phyloP scores from a whole-genome alignment of 805 yeast species.

The Naumovozyma baii region DNA sequence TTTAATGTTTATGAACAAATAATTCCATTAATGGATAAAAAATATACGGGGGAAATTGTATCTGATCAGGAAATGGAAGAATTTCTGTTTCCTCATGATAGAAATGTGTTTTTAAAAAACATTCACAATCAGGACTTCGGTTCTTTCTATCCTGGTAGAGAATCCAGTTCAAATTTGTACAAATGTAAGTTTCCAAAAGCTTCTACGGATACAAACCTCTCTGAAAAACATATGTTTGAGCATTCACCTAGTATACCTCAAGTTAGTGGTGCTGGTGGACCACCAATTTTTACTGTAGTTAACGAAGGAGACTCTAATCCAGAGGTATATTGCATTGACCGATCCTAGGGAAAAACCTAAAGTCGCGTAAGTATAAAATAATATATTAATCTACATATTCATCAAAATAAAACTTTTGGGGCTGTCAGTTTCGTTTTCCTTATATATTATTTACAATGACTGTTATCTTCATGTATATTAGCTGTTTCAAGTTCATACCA shows the following conservation, averaged over 20 bases:
- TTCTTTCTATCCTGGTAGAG: constrained; percentile 22
- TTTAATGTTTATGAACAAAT: constrained; percentile 6
- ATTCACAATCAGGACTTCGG: constrained; percentile 22
- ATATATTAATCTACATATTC: not conserved
- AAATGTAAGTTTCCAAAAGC: not conserved
- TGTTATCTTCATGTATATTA: too few relatives aligned
- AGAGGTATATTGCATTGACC: not conserved
- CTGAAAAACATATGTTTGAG: not conserved
- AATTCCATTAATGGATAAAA: constrained; percentile 5
- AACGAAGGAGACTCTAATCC: not conserved
- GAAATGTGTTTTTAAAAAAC: constrained; percentile 15
- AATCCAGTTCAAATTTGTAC: constrained; percentile 6
- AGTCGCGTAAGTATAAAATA: too few relatives aligned
- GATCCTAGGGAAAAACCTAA: not conserved
- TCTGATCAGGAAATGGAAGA: constrained; percentile 4
- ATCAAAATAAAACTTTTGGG: too few relatives aligned
- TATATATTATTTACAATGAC: too few relatives aligned
- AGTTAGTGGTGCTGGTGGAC: not conserved
- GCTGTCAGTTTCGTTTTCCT: too few relatives aligned
- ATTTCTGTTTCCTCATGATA: too few relatives aligned
- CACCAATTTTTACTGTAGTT: not conserved
- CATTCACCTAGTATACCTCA: not conserved
- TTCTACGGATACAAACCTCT: not conserved
- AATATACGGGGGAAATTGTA: not conserved
- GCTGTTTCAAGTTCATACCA: too few relatives aligned